Evolutionary conservation across 805 yeast genomes (phyloP).

Genomic region (Metschnikowia noctiluminum): DNA sequence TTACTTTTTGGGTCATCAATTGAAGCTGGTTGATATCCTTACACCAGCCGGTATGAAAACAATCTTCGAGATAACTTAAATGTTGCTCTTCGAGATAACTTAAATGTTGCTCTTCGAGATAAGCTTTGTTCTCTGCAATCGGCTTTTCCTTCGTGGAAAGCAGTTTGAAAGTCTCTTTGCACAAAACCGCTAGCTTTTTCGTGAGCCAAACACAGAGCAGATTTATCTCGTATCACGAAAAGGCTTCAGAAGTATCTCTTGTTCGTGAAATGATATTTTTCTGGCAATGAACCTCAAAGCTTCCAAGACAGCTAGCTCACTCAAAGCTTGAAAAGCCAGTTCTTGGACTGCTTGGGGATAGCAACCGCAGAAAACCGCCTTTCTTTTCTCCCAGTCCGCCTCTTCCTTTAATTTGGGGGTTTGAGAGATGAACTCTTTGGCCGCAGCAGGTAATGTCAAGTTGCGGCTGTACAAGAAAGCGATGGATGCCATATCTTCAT

Average conservation of each 20-base stretch:
- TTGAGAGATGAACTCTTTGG: constrained; percentile 1
- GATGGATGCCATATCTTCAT: constrained; percentile 2
- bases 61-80: too few species aligned
- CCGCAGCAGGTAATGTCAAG: background rate
- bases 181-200: too few species aligned
- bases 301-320: background rate
- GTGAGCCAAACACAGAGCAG: too few species aligned
- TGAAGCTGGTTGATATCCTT: too few species aligned
- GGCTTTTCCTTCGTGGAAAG: too few species aligned
- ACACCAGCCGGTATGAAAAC: too few species aligned
- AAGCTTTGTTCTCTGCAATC: too few species aligned
- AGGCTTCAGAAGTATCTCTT: constrained; percentile 1
- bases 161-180: too few species aligned
- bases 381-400: constrained; percentile 3
- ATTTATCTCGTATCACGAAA: too few species aligned
- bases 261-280: background rate
- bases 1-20: background rate
- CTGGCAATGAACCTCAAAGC: constrained; percentile 5
- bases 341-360: background rate
- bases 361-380: constrained; percentile 1
- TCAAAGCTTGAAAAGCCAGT: background rate
- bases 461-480: constrained; percentile 3
- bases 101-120: too few species aligned
- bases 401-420: constrained; percentile 2
- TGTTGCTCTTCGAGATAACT: too few species aligned